phyloP scores from a whole-genome alignment of 2,329 filamentous ascomycete species.

The Aspergillus pseudotamarii region DNA sequence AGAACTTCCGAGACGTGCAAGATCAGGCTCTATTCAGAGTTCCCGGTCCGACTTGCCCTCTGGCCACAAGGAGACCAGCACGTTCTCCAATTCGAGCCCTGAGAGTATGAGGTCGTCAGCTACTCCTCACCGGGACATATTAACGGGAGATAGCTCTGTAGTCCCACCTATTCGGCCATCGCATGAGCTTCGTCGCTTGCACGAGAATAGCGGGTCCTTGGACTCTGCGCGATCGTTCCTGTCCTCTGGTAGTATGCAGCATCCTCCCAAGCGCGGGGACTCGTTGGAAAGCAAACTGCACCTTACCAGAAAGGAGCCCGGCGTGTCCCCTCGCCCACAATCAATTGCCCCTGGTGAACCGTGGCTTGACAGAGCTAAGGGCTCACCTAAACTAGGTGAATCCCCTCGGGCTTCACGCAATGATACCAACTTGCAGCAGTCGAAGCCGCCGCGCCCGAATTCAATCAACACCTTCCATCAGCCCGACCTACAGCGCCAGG shows the following conservation, averaged over 20 bases:
- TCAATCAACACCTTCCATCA: constrained; percentile 47
- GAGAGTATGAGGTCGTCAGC: constrained; percentile 29
- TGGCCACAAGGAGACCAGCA: constrained; percentile 44
- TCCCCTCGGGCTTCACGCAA: constrained; percentile 53
- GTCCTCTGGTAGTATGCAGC: constrained; percentile 36
- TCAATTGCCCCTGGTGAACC: constrained; percentile 38
- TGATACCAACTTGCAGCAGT: constrained; percentile 39
- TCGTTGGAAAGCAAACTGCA: constrained; percentile 58
- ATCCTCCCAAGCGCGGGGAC: constrained; percentile 60
- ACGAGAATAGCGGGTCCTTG: constrained; percentile 54
- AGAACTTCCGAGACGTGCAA: constrained; percentile 71
- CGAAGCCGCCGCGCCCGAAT: constrained; percentile 47
- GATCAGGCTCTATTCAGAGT: constrained; percentile 49
- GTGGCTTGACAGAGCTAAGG: constrained; percentile 38
- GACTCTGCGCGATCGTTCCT: constrained; percentile 40
- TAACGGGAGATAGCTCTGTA: constrained; percentile 25
- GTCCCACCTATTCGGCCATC: constrained; percentile 55
- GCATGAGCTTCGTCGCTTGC: constrained; percentile 58
- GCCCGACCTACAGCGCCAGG: constrained; percentile 37
- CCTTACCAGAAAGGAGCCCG: constrained; percentile 67
- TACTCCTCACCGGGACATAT: constrained; percentile 36
- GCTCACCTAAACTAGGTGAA: constrained; percentile 47
- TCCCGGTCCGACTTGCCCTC: constrained; percentile 45
- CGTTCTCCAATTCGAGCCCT: constrained; percentile 40
- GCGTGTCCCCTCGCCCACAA: constrained; percentile 35